These are phyloP conservation scores for Auricularia auricula-judae DNA, from an alignment of 768 basidiomycete species.

Conservation along the genomic window DNA sequence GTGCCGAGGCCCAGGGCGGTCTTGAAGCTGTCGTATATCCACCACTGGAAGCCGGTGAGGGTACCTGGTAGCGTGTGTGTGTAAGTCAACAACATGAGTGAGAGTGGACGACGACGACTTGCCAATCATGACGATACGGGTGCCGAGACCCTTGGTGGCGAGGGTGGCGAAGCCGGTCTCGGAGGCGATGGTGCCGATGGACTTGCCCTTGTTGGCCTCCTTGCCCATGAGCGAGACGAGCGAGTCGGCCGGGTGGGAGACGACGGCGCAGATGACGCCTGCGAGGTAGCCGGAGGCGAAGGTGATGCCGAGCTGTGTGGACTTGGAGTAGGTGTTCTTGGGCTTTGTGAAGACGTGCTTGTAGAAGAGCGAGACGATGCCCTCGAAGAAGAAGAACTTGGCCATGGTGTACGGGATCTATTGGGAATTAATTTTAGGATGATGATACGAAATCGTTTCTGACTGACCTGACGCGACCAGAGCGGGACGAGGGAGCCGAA, in stretches of 20 bases:
- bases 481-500: constrained; percentile 79
- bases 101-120: no score
- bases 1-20: constrained; percentile 74
- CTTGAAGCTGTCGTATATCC: constrained; percentile 90
- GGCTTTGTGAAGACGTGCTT: constrained; percentile 74
- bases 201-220: constrained; percentile 73
- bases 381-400: constrained; percentile 95
- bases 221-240: constrained; percentile 92
- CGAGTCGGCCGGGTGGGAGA: constrained; percentile 94
- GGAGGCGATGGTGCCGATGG: constrained; percentile 52
- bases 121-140: constrained; percentile 80
- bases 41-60: constrained; percentile 78
- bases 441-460: background rate
- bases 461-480: constrained; percentile 73
- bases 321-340: constrained; percentile 68
- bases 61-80: constrained; percentile 19
- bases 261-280: constrained; percentile 91
- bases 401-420: constrained; percentile 99
- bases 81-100: no score
- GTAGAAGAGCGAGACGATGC: constrained; percentile 79
- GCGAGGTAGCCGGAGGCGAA: constrained; percentile 89
- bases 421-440: background rate
- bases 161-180: constrained; percentile 58
- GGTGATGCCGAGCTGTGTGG: constrained; percentile 81
- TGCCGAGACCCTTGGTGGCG: constrained; percentile 79